Evolutionary conservation across 345 rosid species (phyloP).

Genomic region (Abelmoschus esculentus): DNA sequence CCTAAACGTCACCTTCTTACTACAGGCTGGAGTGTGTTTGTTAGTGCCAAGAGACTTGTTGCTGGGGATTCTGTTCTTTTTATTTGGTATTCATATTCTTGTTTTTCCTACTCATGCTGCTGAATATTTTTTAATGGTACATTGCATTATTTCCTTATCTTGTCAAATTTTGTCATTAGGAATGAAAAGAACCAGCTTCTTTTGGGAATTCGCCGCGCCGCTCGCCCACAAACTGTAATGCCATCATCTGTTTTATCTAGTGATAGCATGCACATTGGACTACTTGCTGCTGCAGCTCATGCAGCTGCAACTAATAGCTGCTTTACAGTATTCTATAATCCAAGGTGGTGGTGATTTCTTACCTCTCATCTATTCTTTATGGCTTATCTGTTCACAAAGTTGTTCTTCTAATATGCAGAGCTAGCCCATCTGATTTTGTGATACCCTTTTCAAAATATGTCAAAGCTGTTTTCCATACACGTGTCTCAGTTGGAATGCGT

Average conservation of each 20-base stretch:
- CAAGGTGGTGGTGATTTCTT: slow-evolving; percentile 22
- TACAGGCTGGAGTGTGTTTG: slow-evolving; percentile 45
- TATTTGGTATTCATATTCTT: slow-evolving; percentile 26
- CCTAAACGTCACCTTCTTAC: slow-evolving; percentile 43
- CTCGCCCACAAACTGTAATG: slow-evolving; percentile 35
- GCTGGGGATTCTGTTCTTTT: slow-evolving; percentile 43
- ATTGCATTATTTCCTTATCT: not conserved
- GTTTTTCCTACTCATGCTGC: not conserved
- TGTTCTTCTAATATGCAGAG: slow-evolving; percentile 27
- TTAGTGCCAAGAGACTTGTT: slow-evolving; percentile 41
- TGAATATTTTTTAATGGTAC: not conserved
- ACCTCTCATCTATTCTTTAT: not conserved
- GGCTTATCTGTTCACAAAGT: too few species aligned
- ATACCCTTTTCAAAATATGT: slow-evolving; percentile 31
- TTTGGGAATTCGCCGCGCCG: slow-evolving; percentile 38
- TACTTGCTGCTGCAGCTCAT: slow-evolving; percentile 48
- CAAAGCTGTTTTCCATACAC: not conserved
- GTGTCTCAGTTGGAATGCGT: slow-evolving; percentile 40
- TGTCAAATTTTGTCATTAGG: slow-evolving; percentile 12
- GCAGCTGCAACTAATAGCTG: slow-evolving; percentile 44
- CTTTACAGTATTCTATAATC: slow-evolving; percentile 37
- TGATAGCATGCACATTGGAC: slow-evolving; percentile 47
- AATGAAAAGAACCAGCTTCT: slow-evolving; percentile 44
- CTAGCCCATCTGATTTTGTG: slow-evolving; percentile 65
- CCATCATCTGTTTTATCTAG: slow-evolving; percentile 42